Evolutionary conservation across 2,329 filamentous ascomycete species (phyloP).

Genomic region (Microascus cirrosus): DNA sequence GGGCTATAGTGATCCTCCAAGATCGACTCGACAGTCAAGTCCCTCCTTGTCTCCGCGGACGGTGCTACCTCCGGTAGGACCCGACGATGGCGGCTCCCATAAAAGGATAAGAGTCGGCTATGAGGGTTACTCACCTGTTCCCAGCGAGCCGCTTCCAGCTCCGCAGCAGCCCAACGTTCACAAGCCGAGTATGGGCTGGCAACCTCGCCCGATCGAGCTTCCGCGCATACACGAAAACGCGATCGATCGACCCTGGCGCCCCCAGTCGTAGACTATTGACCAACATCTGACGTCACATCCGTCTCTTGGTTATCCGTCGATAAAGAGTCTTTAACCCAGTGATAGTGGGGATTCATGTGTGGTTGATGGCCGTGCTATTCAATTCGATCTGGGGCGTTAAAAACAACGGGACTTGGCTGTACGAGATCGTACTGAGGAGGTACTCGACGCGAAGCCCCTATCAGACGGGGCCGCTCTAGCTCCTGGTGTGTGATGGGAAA

Average conservation of each 20-base stretch:
- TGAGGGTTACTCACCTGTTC: slow-evolving; percentile 21
- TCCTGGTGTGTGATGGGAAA: too few species aligned
- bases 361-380: too few species aligned
- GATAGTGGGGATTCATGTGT: too few species aligned
- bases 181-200: slow-evolving; percentile 16
- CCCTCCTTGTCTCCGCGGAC: slow-evolving; percentile 36
- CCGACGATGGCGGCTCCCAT: slow-evolving; percentile 20
- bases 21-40: slow-evolving; percentile 31
- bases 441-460: too few species aligned
- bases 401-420: too few species aligned
- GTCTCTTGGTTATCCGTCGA: too few species aligned
- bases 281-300: too few species aligned
- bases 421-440: too few species aligned
- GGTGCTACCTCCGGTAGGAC: slow-evolving; percentile 19
- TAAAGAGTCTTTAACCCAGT: too few species aligned
- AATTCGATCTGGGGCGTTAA: too few species aligned
- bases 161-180: slow-evolving; percentile 11
- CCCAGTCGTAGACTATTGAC: slow-evolving; percentile 26
- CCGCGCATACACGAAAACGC: slow-evolving; percentile 38
- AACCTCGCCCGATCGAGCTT: slow-evolving; percentile 24
- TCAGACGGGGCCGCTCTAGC: too few species aligned
- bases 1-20: slow-evolving; percentile 22
- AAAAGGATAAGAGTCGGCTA: slow-evolving; percentile 39
- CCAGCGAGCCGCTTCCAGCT: slow-evolving; percentile 1
- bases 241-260: slow-evolving; percentile 35